Percentiles rank a stretch among this genome's conserved stretches.
Evolutionary conservation across 768 basidiomycete species (phyloP).

Genomic region (Amanita polypyramis): DNA sequence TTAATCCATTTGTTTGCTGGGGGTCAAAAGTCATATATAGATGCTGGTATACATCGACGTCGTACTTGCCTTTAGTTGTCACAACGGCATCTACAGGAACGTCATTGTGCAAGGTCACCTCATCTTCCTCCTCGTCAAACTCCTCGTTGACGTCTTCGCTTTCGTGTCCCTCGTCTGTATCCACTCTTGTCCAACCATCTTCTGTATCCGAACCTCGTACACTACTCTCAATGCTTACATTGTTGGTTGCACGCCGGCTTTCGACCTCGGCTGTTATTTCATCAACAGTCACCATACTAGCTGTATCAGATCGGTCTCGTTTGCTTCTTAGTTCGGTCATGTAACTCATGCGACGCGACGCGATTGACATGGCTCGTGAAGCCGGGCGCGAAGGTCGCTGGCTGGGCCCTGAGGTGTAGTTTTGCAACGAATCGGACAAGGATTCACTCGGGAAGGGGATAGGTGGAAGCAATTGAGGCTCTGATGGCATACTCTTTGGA

Average conservation of each 20-base stretch:
- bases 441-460: conserved; percentile 73
- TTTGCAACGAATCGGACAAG: conserved; percentile 68
- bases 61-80: conserved; percentile 40
- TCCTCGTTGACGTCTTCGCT: conserved; percentile 23
- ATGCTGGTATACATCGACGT: not conserved
- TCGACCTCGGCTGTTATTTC: conserved; percentile 96
- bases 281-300: conserved; percentile 89
- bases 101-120: conserved; percentile 23
- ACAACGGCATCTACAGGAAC: conserved; percentile 37
- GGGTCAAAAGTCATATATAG: conserved; percentile 9
- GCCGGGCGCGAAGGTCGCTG: conserved; percentile 21
- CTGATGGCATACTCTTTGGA: conserved; percentile 13
- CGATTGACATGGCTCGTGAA: conserved; percentile 36
- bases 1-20: conserved; percentile 92
- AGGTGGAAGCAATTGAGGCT: conserved; percentile 61
- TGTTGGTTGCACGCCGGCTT: conserved; percentile 49
- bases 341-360: conserved; percentile 65
- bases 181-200: conserved; percentile 60
- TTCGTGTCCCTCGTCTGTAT: conserved; percentile 33
- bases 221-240: conserved; percentile 14
- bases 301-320: conserved; percentile 80
- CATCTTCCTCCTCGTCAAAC: conserved; percentile 22
- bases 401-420: conserved; percentile 27
- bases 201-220: conserved; percentile 4
- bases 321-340: conserved; percentile 76